Evolutionary conservation across 106 monocot species (phyloP), one percentile per base, ranked within the genome.

Genomic region (Phalaenopsis equestris): DNA sequence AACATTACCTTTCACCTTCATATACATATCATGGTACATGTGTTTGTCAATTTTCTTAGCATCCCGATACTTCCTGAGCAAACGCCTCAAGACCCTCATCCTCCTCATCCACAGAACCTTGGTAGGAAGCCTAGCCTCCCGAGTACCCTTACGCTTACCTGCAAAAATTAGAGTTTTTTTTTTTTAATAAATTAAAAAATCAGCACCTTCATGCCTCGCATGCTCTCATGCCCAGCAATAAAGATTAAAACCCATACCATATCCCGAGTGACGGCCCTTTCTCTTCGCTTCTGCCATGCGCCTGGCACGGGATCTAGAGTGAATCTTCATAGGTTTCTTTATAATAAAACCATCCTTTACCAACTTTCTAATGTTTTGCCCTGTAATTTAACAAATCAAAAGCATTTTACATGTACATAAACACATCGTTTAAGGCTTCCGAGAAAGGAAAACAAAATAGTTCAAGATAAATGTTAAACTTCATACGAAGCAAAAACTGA

Each of bases 81-180:
- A 67, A 47, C 82, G 86, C 46, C 86, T 82, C 56, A 86, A 57
- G 77, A 86, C 86, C 19, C 86, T 77, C 83, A 86, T 86, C 57
- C 86, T 82, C 58, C 86, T 86, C 89, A 89, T 84, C 86, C 86
- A 89, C 23, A 89, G 84, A 57, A 89, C 42, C 80, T 86, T 89
- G 2, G 89, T 86, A 2, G 89, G 89, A 36, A 89, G 88, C 78
- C 88, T 86, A 61, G 88, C 88, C 72, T 89, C 88, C 75, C 88
- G 78, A 18, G 88, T 89, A 77, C 89, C 89, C 82, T 84, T 89
- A 23, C 89, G 84, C 80, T 86, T 89, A 77, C 86, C 86, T 83
- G 55, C 46, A 57, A 23, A 17, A 76, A 49, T 6, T n/a, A 24
- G 2, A 30, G 21, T 3, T 76, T 76, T 30, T 30, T 30, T 30